These are phyloP conservation scores for Fraxinus platypoda DNA, from an alignment of 305 asterid species.

Conservation along the genomic window DNA sequence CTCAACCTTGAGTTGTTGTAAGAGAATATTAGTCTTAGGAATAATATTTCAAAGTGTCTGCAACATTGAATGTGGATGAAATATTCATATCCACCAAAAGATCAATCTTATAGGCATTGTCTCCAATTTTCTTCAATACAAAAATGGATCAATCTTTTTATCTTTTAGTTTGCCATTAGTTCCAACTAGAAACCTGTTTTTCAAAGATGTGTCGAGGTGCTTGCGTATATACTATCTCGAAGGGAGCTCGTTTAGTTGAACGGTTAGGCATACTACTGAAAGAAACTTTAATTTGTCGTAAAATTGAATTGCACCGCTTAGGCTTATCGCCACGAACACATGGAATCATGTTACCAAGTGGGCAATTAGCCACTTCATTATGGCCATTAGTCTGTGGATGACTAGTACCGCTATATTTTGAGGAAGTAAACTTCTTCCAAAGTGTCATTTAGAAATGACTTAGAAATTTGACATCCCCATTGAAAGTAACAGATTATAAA, in stretches of 20 bases:
- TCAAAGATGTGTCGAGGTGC: not conserved
- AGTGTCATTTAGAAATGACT: not conserved
- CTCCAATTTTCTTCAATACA: not conserved
- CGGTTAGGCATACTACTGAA: not conserved
- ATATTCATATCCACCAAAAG: not conserved
- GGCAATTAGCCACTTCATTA: not conserved
- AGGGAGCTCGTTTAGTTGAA: not conserved
- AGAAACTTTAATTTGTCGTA: not conserved
- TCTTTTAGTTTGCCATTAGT: not conserved
- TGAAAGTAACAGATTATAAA: not conserved
- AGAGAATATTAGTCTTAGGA: not conserved
- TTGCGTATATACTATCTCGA: not conserved
- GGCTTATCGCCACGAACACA: not conserved
- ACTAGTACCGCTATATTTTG: not conserved
- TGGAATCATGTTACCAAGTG: not conserved
- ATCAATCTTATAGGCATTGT: not conserved
- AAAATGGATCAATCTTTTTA: not conserved
- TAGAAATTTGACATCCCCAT: not conserved
- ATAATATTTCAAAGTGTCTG: not conserved
- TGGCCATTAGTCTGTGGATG: not conserved
- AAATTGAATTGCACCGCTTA: not conserved
- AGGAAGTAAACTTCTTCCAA: not conserved
- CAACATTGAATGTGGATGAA: not conserved
- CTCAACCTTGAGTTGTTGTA: not conserved
- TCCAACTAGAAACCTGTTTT: not conserved